A percentile compares a stretch with the other conserved stretches of the same genome.
Evolutionary conservation across 2,329 filamentous ascomycete species (phyloP).

Genomic region (Aureobasidium sp.): DNA sequence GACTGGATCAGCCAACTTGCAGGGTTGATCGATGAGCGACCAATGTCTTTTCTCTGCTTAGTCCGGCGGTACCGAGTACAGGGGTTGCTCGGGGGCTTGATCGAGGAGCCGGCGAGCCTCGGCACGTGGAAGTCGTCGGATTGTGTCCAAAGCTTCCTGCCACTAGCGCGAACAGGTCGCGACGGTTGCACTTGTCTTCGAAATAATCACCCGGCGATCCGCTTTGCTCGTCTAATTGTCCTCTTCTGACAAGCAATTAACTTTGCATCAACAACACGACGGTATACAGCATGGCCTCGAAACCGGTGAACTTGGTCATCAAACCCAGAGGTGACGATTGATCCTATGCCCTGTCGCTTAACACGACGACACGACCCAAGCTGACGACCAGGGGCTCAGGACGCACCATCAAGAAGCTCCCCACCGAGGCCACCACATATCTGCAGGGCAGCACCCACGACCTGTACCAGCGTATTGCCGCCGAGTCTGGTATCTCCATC

Average conservation of each 20-base stretch:
- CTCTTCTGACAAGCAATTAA: neutral
- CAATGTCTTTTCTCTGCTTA: neutral
- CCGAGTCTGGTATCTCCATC: constrained; percentile 47
- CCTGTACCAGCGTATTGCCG: constrained; percentile 52
- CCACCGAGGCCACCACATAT: constrained; percentile 48
- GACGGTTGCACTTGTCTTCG: neutral
- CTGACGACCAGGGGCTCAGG: constrained; percentile 35
- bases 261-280: neutral
- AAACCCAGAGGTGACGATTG: constrained; percentile 36
- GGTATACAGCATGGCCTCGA: constrained; percentile 29
- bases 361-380: neutral
- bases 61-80: neutral
- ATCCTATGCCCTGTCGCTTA: neutral
- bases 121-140: constrained; percentile 5
- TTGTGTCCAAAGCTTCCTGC: constrained; percentile 7
- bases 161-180: neutral
- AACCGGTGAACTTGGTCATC: constrained; percentile 37
- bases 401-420: constrained; percentile 56
- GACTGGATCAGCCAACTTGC: neutral
- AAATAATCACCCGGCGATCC: neutral
- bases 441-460: constrained; percentile 46
- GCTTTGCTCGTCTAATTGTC: neutral
- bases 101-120: neutral
- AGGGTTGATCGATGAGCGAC: neutral
- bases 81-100: neutral